phyloP scores from a whole-genome alignment of 2,329 filamentous ascomycete genomes.

The Cladosporium sphaerospermum region DNA sequence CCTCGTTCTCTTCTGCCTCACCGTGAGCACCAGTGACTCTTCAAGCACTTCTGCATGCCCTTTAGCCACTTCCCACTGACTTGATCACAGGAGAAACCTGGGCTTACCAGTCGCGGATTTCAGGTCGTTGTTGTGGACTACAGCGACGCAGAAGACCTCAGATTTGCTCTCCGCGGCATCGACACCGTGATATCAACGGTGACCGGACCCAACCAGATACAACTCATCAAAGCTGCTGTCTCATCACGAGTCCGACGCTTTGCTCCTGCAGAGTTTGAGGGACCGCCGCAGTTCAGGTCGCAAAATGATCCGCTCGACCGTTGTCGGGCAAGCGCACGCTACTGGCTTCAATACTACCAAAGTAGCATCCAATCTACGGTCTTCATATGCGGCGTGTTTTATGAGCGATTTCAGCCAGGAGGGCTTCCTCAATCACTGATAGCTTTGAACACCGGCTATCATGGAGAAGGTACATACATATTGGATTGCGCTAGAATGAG shows the following conservation, averaged over 20 bases:
- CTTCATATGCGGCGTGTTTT: constrained; percentile 69
- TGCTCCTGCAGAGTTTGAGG: constrained; percentile 71
- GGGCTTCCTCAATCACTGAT: constrained; percentile 58
- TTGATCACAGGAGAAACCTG: constrained; percentile 45
- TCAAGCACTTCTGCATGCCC: neutral
- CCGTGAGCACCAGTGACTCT: no score
- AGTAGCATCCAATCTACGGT: constrained; percentile 59
- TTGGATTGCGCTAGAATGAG: constrained; percentile 53
- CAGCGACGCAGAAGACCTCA: constrained; percentile 50
- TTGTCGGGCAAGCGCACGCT: constrained; percentile 51
- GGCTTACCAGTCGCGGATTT: constrained; percentile 51
- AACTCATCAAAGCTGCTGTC: constrained; percentile 66
- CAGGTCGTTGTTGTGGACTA: constrained; percentile 68
- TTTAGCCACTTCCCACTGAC: neutral
- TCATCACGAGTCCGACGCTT: constrained; percentile 60
- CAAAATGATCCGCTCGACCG: constrained; percentile 56
- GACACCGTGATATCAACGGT: constrained; percentile 73
- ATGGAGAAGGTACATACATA: constrained; percentile 58
- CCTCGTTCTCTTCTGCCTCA: no score
- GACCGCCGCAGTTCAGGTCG: constrained; percentile 51
- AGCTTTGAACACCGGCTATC: constrained; percentile 49
- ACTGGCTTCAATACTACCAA: constrained; percentile 50
- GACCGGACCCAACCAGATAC: constrained; percentile 58
- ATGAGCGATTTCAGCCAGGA: constrained; percentile 65
- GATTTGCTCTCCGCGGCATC: constrained; percentile 62